A percentile compares a stretch with the other conserved stretches of the same genome.
Evolutionary conservation across 1,139 yeast genomes (phyloP).

Genomic region (Sugiyamaella sp.): DNA sequence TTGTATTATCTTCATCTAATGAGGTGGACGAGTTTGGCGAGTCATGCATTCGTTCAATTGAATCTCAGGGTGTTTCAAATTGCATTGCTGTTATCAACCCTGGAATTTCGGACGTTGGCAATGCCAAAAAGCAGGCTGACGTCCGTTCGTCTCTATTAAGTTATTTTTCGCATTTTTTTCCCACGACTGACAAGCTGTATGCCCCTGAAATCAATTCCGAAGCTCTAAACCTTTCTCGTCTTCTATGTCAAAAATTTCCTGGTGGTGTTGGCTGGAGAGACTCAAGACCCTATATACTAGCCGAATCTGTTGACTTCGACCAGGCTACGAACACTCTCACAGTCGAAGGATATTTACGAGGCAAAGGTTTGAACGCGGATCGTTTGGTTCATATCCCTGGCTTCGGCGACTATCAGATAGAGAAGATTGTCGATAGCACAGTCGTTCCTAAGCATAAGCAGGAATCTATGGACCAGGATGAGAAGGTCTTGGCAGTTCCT

Average conservation of each 20-base stretch:
- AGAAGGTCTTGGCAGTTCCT: slow-evolving; percentile 46
- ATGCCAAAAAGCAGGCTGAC: slow-evolving; percentile 76
- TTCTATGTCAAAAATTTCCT: slow-evolving; percentile 83
- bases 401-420: slow-evolving; percentile 83
- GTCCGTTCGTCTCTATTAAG: slow-evolving; percentile 80
- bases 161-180: slow-evolving; percentile 88
- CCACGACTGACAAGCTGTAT: slow-evolving; percentile 76
- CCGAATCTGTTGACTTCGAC: slow-evolving; percentile 61
- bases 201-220: slow-evolving; percentile 72
- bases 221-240: slow-evolving; percentile 68
- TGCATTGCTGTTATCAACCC: slow-evolving; percentile 75
- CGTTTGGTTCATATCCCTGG: slow-evolving; percentile 86
- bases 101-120: slow-evolving; percentile 64
- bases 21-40: slow-evolving; percentile 90
- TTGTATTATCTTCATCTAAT: slow-evolving; percentile 79
- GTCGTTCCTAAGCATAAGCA: slow-evolving; percentile 23
- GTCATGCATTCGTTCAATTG: slow-evolving; percentile 81
- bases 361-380: slow-evolving; percentile 77
- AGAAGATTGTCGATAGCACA: slow-evolving; percentile 52
- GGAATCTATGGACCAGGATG: slow-evolving; percentile 40
- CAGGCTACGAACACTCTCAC: slow-evolving; percentile 50
- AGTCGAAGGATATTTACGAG: slow-evolving; percentile 85
- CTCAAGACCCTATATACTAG: slow-evolving; percentile 80
- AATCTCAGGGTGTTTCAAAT: slow-evolving; percentile 90
- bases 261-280: slow-evolving; percentile 91